Percentiles rank a stretch among this genome's conserved stretches.
Evolutionary conservation across 2,329 filamentous ascomycete genomes (phyloP).

Genomic region (Penicillium sp.): DNA sequence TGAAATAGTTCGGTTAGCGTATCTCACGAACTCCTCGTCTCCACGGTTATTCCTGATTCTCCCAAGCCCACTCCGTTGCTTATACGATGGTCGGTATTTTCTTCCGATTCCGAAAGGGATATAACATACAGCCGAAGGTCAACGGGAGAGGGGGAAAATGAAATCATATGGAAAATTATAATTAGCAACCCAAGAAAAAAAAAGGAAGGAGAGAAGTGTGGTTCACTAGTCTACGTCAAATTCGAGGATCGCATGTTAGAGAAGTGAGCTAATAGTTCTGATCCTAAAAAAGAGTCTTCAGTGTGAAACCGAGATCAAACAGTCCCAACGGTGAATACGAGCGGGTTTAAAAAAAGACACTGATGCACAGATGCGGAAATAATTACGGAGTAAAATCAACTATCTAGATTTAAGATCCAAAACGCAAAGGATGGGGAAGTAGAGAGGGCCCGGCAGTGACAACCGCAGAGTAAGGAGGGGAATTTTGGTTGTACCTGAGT

Average conservation of each 20-base stretch:
- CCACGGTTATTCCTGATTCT: conserved; percentile 13
- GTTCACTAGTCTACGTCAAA: conserved; percentile 9
- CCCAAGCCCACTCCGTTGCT: not conserved
- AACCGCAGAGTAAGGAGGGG: conserved; percentile 11
- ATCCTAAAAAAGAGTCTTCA: not conserved
- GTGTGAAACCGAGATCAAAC: not conserved
- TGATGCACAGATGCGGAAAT: not conserved
- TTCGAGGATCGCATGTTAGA: conserved; percentile 1
- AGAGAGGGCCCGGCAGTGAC: conserved; percentile 14
- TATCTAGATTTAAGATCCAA: not conserved
- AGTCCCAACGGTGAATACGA: not conserved
- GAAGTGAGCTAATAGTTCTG: not conserved
- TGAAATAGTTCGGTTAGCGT: conserved; percentile 20
- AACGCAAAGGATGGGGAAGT: not conserved
- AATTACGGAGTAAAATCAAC: not conserved
- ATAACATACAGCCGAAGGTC: no score
- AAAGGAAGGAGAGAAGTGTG: not conserved
- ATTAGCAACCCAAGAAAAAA: not conserved
- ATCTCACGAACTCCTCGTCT: conserved; percentile 19
- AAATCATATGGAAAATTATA: not conserved
- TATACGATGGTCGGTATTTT: conserved; percentile 1
- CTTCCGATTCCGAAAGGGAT: not conserved
- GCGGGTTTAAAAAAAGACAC: not conserved
- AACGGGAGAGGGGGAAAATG: not conserved
- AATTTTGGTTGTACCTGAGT: conserved; percentile 24